A percentile compares a stretch with the other conserved stretches of the same genome.
phyloP scores from a whole-genome alignment of 495 filamentous ascomycete species.

The Penicillium pulvis region DNA sequence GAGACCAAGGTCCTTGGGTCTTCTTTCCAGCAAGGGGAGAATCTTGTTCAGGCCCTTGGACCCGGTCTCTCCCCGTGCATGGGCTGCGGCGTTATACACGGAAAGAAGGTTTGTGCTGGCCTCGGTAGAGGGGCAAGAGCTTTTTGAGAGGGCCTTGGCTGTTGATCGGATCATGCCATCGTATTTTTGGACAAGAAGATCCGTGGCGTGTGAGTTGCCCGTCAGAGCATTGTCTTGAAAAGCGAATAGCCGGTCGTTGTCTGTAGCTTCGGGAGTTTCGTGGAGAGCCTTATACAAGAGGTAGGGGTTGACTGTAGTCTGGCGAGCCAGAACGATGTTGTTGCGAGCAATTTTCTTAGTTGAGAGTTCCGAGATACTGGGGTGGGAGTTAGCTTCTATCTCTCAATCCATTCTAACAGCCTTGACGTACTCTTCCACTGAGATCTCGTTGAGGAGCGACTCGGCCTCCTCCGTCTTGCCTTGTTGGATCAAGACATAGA shows the following conservation, averaged over 20 bases:
- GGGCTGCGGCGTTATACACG: slow-evolving; percentile 79
- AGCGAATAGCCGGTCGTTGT: slow-evolving; percentile 73
- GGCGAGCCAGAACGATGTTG: slow-evolving; percentile 67
- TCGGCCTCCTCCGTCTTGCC: slow-evolving; percentile 76
- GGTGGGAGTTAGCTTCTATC: background rate
- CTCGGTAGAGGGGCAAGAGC: slow-evolving; percentile 56
- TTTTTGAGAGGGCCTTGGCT: slow-evolving; percentile 54
- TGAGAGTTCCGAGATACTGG: slow-evolving; percentile 75
- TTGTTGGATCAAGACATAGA: slow-evolving; percentile 73
- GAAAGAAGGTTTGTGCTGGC: slow-evolving; percentile 64
- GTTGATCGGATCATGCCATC: slow-evolving; percentile 70
- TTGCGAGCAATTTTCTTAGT: slow-evolving; percentile 77
- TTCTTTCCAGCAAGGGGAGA: slow-evolving; percentile 69
- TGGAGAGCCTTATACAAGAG: slow-evolving; percentile 69
- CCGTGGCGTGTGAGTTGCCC: slow-evolving; percentile 69
- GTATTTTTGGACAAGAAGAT: slow-evolving; percentile 80
- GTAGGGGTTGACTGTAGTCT: slow-evolving; percentile 70
- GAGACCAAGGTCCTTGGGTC: slow-evolving; percentile 82
- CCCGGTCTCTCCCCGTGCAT: slow-evolving; percentile 62
- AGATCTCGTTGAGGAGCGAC: slow-evolving; percentile 63
- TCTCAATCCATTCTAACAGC: background rate
- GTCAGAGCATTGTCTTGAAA: slow-evolving; percentile 70
- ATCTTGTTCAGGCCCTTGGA: slow-evolving; percentile 73
- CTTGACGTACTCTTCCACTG: slow-evolving; percentile 58
- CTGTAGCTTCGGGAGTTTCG: slow-evolving; percentile 54